Base-by-base conservation (phyloP, 495 filamentous ascomycete species). In the Hypoxylon fuscum region DNA sequence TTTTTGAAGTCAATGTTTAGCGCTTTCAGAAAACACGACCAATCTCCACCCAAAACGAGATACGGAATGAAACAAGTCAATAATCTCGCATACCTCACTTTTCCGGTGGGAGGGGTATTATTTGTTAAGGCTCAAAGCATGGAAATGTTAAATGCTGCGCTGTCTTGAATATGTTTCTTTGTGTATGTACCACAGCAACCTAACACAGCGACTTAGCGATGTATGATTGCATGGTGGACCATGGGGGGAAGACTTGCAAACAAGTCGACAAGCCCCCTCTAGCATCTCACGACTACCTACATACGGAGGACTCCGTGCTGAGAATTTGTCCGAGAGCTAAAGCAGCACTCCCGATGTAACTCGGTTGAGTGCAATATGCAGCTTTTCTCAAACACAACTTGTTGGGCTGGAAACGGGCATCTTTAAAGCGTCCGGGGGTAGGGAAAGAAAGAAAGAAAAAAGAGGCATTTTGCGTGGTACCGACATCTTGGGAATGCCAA, bases 401-500 rank as follows among this genome's bases (percentile, higher is more conserved):
- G 51, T 61, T 66, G 48, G 62, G 56, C 57, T 66, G 48, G 57
- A 66, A 62, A 62, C 63, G 53, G 48, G 47, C 46, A 61, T 66
- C 45, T 44, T 46, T 52, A 50, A 48, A 56, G 52, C 51, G 57
- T 53, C 57, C 53, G 57, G 63, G 62, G 51, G 52, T 22, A 32
- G 34, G 49, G 23, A 12, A 17, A 21, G 4, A 38, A 38, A 21
- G 22, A 43, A 22, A n/a, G 40, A 9, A 22, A 57, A 43, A 45
- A 66, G 52, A 66, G 46, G 56, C 46, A 61, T 66, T 56, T 66
- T 61, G 27, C 38, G 63, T 62, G 63, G 52, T 66, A 62, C 63
- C 63, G 63, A 27, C 63, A 62, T 66, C 63, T 66, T 66, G 63
- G 63, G 53, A 62, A 66, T 62, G 63, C 63, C 63, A 66, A 66